A percentile compares a stretch with the other conserved stretches of the same genome.
phyloP scores from a whole-genome alignment of 257 asterid genomes.

The Voacanga thouarsii region DNA sequence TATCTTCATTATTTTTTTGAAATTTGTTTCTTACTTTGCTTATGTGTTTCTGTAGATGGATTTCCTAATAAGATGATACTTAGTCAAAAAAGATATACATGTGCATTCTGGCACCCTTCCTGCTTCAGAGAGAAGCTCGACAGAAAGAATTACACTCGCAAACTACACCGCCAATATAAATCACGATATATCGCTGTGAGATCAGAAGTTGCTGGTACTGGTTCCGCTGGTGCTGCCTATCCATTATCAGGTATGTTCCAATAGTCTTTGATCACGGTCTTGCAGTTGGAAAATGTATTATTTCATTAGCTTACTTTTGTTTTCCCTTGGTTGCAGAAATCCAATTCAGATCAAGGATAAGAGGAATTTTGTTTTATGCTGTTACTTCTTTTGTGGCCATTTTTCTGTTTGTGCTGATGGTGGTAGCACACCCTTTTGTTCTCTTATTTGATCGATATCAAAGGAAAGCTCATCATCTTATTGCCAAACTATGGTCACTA shows the following conservation, averaged over 20 bases:
- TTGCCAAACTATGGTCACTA: conserved; percentile 80
- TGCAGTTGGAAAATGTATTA: neutral
- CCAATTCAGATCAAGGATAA: conserved; percentile 52
- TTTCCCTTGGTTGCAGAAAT: conserved; percentile 46
- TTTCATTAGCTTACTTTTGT: conserved; percentile 12
- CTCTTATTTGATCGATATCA: conserved; percentile 76
- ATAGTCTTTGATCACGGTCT: conserved; percentile 2
- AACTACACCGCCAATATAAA: conserved; percentile 26
- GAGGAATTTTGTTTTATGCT: conserved; percentile 75
- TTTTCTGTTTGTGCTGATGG: conserved; percentile 64
- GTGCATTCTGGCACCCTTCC: conserved; percentile 33
- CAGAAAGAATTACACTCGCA: conserved; percentile 24
- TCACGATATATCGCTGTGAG: conserved; percentile 50
- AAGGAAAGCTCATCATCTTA: conserved; percentile 65
- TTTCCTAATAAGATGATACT: conserved; percentile 26
- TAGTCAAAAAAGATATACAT: conserved; percentile 22
- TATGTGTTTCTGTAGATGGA: conserved; percentile 29
- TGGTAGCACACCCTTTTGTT: conserved; percentile 78
- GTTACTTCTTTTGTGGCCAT: conserved; percentile 67
- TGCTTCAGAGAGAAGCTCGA: conserved; percentile 27
- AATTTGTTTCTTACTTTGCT: neutral
- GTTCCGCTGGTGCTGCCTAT: conserved; percentile 57
- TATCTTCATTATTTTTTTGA: neutral
- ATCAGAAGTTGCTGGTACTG: conserved; percentile 71
- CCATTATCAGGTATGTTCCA: conserved; percentile 57